Conservation (phyloP, 2,329 filamentous ascomycete genomes). For the Sporothrix schenckii region DNA sequence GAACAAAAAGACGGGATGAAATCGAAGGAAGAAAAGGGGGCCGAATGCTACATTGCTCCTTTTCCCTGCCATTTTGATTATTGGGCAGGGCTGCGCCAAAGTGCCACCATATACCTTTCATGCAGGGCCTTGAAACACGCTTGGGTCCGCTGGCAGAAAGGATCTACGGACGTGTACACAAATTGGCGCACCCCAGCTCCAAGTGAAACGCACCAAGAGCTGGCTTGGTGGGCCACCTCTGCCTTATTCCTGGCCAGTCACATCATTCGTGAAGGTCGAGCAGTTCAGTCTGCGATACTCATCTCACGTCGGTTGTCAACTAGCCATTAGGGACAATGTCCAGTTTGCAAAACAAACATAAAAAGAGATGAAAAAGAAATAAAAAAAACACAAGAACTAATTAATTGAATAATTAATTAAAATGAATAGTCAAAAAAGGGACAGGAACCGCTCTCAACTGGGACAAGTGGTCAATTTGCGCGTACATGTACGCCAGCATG, state of each 20-base stretch:
- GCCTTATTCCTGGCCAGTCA: neutral
- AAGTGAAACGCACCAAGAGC: conserved; percentile 21
- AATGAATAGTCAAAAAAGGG: neutral
- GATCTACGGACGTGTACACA: conserved; percentile 13
- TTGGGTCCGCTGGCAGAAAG: neutral
- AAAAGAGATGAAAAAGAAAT: too few relatives aligned
- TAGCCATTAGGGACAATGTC: too few relatives aligned
- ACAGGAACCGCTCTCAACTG: neutral
- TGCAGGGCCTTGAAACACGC: conserved; percentile 26
- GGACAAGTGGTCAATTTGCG: too few relatives aligned
- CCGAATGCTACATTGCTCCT: neutral
- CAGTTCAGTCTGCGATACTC: neutral
- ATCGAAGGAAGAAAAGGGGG: neutral
- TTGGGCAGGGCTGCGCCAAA: neutral
- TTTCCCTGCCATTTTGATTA: neutral
- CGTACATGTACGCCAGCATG: neutral
- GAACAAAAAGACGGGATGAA: conserved; percentile 20
- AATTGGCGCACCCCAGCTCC: neutral
- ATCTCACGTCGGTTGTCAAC: neutral
- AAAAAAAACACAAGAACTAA: too few relatives aligned
- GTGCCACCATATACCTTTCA: neutral
- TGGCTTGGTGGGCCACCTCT: conserved; percentile 4
- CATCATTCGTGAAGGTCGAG: neutral
- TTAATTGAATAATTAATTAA: too few relatives aligned
- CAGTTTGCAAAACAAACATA: too few relatives aligned